Conservation (phyloP, 2,329 filamentous ascomycete species). For the Alternaria sp. region DNA sequence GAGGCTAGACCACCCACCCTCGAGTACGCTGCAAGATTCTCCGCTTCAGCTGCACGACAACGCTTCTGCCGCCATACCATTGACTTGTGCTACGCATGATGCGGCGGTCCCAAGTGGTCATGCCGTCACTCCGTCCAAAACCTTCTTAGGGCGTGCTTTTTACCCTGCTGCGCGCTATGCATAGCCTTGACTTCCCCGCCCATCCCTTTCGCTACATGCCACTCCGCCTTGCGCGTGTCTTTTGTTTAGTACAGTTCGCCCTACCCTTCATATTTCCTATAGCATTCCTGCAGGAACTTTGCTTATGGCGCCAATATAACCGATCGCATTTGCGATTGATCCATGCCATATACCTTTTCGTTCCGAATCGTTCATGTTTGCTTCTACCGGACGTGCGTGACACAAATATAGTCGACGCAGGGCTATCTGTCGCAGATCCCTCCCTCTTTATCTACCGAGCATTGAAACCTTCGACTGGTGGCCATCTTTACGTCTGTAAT, state of each 20-base stretch:
- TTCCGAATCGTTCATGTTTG: conserved; percentile 22
- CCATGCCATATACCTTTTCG: conserved; percentile 13
- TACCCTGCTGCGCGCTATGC: background rate
- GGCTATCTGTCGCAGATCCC: conserved; percentile 1
- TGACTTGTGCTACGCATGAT: conserved; percentile 29
- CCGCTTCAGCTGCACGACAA: conserved; percentile 35
- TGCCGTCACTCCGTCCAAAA: conserved; percentile 31
- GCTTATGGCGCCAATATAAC: conserved; percentile 22
- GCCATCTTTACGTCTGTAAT: conserved; percentile 10
- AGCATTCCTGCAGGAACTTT: conserved; percentile 9
- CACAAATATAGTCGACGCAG: conserved; percentile 17
- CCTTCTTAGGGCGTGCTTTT: conserved; percentile 6
- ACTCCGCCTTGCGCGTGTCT: conserved; percentile 8
- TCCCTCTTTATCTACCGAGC: conserved; percentile 9
- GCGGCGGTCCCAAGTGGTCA: conserved; percentile 21
- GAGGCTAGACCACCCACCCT: conserved; percentile 27
- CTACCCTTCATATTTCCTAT: conserved; percentile 7
- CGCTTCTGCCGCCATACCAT: conserved; percentile 28
- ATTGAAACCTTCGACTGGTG: conserved; percentile 11
- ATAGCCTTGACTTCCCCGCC: conserved; percentile 13
- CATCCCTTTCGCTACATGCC: conserved; percentile 2
- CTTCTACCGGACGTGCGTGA: conserved; percentile 18
- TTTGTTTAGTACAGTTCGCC: conserved; percentile 12
- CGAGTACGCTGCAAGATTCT: conserved; percentile 19
- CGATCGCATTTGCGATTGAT: conserved; percentile 4